Conservation (phyloP, 768 basidiomycete species). For the Trametes elegans region DNA sequence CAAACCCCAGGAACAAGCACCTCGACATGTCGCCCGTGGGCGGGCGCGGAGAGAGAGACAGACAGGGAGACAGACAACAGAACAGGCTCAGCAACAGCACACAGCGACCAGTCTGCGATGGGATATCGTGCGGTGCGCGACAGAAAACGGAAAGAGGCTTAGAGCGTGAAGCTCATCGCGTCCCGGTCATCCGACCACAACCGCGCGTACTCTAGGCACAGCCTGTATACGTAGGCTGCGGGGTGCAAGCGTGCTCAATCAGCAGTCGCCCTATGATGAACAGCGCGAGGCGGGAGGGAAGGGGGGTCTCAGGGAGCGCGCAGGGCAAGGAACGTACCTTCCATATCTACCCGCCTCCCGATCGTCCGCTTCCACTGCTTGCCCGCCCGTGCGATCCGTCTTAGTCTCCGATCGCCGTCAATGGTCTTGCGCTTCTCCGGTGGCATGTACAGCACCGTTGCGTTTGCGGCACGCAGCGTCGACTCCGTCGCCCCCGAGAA, state of each 20-base stretch:
- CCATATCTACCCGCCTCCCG: slow-evolving; percentile 86
- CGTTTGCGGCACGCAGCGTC: slow-evolving; percentile 53
- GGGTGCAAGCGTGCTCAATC: slow-evolving; percentile 10
- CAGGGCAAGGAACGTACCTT: slow-evolving; percentile 54
- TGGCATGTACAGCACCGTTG: slow-evolving; percentile 38
- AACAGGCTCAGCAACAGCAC: not conserved
- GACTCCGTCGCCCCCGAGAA: slow-evolving; percentile 81
- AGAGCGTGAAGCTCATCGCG: slow-evolving; percentile 47
- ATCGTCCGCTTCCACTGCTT: slow-evolving; percentile 88
- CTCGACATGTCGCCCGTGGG: not conserved
- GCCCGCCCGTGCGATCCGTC: slow-evolving; percentile 88
- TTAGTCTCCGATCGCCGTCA: slow-evolving; percentile 70
- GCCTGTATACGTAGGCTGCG: slow-evolving; percentile 80
- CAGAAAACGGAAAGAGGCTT: not conserved
- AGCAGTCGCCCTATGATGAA: slow-evolving; percentile 2
- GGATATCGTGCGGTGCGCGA: not conserved
- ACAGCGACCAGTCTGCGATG: not conserved
- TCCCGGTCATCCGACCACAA: slow-evolving; percentile 84
- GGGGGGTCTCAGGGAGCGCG: not conserved
- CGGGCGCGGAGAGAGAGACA: not conserved
- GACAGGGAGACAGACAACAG: not conserved
- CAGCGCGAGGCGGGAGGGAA: not conserved
- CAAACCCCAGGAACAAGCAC: slow-evolving; percentile 3
- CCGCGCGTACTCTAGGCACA: slow-evolving; percentile 87
- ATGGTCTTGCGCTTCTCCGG: slow-evolving; percentile 35